Percentiles rank a stretch among this genome's conserved stretches.
Evolutionary conservation across 148 eudicot genomes (phyloP).

Genomic region (Suaeda aralocaspica): DNA sequence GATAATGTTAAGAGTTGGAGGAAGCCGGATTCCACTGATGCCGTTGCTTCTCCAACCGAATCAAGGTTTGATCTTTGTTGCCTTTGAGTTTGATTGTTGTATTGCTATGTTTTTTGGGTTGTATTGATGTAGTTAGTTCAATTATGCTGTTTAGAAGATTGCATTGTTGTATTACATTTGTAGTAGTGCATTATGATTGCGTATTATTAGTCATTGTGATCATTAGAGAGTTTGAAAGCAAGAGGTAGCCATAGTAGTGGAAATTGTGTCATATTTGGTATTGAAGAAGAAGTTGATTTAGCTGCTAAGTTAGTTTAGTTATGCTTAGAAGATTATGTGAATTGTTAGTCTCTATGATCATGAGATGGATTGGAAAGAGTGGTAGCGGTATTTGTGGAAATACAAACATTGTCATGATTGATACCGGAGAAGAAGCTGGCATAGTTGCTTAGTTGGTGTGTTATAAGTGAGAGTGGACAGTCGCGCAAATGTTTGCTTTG

Average conservation of each 20-base stretch:
- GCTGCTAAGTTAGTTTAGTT: not conserved
- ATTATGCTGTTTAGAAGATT: not conserved
- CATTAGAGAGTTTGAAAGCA: not conserved
- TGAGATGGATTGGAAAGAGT: no score
- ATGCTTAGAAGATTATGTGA: no score
- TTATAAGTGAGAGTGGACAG: no score
- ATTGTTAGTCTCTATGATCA: no score
- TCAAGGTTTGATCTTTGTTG: constrained; percentile 48
- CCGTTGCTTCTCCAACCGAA: constrained; percentile 24
- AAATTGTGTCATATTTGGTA: not conserved
- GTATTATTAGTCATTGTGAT: not conserved
- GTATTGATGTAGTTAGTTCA: not conserved
- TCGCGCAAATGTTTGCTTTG: no score
- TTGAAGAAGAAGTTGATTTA: not conserved
- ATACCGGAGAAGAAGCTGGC: no score
- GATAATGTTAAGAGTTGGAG: constrained; percentile 74
- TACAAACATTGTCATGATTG: no score
- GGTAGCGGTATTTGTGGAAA: no score
- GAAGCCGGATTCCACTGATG: constrained; percentile 45
- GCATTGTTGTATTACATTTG: not conserved
- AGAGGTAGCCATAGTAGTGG: not conserved
- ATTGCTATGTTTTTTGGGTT: not conserved
- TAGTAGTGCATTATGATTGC: not conserved
- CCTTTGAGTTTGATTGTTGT: constrained; percentile 8
- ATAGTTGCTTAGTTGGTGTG: no score